These are phyloP conservation scores for Plenodomus biglobosus DNA, from an alignment of 2,329 filamentous ascomycete genomes.

Conservation along the genomic window DNA sequence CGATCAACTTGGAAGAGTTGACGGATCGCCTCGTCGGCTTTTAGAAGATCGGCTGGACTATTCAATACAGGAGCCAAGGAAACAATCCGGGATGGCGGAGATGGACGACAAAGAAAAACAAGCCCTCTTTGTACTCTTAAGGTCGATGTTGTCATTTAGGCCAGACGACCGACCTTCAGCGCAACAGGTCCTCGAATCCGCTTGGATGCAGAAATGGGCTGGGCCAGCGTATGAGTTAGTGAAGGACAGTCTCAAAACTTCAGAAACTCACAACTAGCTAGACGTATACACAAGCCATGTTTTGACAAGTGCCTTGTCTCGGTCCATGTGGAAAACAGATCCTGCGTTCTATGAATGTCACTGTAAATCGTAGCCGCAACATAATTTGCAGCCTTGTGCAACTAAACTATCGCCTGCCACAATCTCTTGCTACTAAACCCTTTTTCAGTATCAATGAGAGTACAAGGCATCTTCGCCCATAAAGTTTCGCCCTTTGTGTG, in stretches of 20 bases:
- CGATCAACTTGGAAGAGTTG: constrained; percentile 8
- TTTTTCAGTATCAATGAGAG: too few species aligned
- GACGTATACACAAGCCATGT: too few species aligned
- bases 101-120: constrained; percentile 5
- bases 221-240: background rate
- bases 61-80: background rate
- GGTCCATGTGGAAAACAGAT: too few species aligned
- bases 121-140: constrained; percentile 8
- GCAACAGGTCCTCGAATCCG: constrained; percentile 13
- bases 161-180: constrained; percentile 11
- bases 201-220: constrained; percentile 14
- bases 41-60: constrained; percentile 5
- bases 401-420: too few species aligned
- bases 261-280: too few species aligned
- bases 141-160: constrained; percentile 12
- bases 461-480: too few species aligned
- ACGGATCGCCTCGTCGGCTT: constrained; percentile 2
- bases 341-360: too few species aligned
- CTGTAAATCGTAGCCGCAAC: too few species aligned
- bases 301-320: too few species aligned
- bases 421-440: too few species aligned
- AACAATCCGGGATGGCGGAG: background rate
- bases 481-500: too few species aligned
- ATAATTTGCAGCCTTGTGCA: too few species aligned
- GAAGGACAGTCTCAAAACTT: background rate